Percentiles rank a stretch among this genome's conserved stretches.
Conservation (phyloP, 306 rosid species). For the Urtica urens region DNA sequence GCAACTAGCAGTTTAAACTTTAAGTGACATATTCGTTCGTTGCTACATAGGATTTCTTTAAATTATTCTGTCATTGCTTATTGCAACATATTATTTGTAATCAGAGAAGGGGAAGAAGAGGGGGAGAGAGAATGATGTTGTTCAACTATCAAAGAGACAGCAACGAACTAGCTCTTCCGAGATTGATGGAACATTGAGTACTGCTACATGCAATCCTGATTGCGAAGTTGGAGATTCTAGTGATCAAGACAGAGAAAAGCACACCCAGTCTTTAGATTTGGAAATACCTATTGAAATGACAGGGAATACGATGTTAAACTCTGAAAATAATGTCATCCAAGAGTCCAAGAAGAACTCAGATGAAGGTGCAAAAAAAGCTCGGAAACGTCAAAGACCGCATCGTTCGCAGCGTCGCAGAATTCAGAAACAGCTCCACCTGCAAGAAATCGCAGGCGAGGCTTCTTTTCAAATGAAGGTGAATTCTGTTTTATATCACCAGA, state of each 20-base stretch:
- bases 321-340: conserved; percentile 17
- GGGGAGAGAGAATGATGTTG: conserved; percentile 23
- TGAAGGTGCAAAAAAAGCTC: conserved; percentile 17
- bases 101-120: conserved; percentile 42
- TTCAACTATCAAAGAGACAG: conserved; percentile 18
- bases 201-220: conserved; percentile 19
- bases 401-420: conserved; percentile 60
- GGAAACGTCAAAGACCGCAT: conserved; percentile 60
- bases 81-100: conserved; percentile 8
- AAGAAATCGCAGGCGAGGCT: conserved; percentile 40
- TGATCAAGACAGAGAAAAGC: conserved; percentile 15
- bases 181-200: conserved; percentile 13
- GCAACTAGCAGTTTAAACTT: not conserved
- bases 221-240: conserved; percentile 8
- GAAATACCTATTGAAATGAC: conserved; percentile 18
- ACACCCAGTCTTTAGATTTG: conserved; percentile 10
- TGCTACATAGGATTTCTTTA: not conserved
- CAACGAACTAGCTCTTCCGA: conserved; percentile 22
- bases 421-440: too few relatives aligned
- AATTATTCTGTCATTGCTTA: not conserved
- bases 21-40: not conserved
- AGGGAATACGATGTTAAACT: conserved; percentile 3
- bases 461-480: too few relatives aligned
- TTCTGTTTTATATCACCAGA: too few relatives aligned
- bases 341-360: conserved; percentile 15